A percentile compares a stretch with the other conserved stretches of the same genome.
Conservation (phyloP, 768 basidiomycete genomes). For the Artomyces pyxidatus region DNA sequence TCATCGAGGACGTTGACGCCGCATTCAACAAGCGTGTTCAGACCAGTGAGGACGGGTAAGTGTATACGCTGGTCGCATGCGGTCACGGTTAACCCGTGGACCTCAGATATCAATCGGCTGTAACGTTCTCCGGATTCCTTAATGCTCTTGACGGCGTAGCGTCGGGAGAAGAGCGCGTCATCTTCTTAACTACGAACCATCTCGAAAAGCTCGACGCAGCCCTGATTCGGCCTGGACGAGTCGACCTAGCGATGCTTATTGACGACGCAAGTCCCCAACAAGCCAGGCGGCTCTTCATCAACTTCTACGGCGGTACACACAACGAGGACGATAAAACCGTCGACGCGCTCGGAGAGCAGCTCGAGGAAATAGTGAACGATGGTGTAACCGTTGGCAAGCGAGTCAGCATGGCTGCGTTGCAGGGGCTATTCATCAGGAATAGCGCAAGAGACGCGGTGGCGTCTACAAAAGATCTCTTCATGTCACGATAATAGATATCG, state of each 20-base stretch:
- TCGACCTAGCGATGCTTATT: constrained; percentile 77
- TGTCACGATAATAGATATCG: no score
- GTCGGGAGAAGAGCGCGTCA: constrained; percentile 94
- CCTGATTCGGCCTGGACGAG: constrained; percentile 90
- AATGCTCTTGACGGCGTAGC: constrained; percentile 97
- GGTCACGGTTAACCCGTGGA: constrained; percentile 7
- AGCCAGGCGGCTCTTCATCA: constrained; percentile 66
- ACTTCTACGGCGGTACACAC: constrained; percentile 79
- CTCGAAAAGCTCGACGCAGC: constrained; percentile 84
- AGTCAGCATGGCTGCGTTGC: constrained; percentile 93
- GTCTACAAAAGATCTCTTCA: constrained; percentile 37
- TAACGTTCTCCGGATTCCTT: constrained; percentile 96
- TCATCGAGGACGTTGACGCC: constrained; percentile 96
- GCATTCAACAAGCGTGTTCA: constrained; percentile 92
- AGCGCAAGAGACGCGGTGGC: constrained; percentile 46
- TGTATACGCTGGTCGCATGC: background rate
- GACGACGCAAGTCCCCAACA: constrained; percentile 84
- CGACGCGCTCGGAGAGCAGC: constrained; percentile 39
- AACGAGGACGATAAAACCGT: constrained; percentile 30
- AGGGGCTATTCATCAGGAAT: constrained; percentile 88
- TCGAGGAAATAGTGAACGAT: constrained; percentile 46
- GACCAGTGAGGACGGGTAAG: constrained; percentile 87
- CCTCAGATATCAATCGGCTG: constrained; percentile 81
- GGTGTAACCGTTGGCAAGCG: constrained; percentile 45
- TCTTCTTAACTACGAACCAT: constrained; percentile 99